Conservation (phyloP, 73 alveolate genomes). For the Tetrahymena elliotti region DNA sequence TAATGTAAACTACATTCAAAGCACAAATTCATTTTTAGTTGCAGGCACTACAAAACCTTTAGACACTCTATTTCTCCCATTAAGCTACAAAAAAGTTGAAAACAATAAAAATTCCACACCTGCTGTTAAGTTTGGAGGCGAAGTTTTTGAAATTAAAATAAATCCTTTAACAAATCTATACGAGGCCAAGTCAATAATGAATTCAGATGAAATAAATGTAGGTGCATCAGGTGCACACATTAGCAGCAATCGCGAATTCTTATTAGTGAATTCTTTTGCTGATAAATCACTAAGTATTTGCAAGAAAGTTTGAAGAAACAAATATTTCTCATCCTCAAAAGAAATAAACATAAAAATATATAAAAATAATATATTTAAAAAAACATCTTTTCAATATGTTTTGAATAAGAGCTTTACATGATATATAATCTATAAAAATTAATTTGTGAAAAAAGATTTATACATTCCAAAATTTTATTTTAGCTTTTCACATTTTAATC, state of each 20-base stretch:
- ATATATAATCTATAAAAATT: too few relatives aligned
- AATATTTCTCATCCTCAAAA: too few relatives aligned
- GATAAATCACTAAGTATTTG: neutral
- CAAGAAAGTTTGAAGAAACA: neutral
- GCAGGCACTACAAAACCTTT: neutral
- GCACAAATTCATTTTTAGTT: neutral
- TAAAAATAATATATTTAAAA: neutral
- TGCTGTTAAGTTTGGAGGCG: neutral
- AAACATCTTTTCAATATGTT: too few relatives aligned
- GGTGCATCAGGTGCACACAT: neutral
- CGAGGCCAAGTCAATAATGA: neutral
- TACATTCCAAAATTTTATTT: too few relatives aligned
- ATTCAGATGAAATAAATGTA: neutral
- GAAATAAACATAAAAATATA: neutral
- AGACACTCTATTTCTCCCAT: neutral
- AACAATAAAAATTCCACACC: neutral
- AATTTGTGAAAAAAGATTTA: too few relatives aligned
- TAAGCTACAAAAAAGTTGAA: neutral
- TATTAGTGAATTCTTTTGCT: neutral
- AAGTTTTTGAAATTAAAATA: neutral
- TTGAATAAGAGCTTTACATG: too few relatives aligned
- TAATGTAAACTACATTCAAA: neutral
- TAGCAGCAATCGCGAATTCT: neutral
- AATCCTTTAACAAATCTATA: neutral
- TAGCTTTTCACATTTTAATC: too few relatives aligned